These are phyloP conservation scores for Pyropia haitanensis DNA, from an alignment of 23 red algal species.

Conservation along the genomic window DNA sequence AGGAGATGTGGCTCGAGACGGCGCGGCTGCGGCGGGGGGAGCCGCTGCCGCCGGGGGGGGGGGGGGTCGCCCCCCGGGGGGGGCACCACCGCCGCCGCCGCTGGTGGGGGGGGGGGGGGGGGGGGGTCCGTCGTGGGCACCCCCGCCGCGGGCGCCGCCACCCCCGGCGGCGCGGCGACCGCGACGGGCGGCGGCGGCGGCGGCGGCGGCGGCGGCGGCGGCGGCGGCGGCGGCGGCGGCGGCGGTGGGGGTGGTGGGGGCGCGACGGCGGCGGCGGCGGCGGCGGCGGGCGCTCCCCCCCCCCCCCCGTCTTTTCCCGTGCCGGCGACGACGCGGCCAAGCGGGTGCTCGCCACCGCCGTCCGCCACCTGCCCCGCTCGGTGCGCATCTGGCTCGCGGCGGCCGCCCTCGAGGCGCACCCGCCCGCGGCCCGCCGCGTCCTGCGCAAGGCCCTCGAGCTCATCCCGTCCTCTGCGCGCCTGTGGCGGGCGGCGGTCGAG, in stretches of 20 bases:
- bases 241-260: too few relatives aligned
- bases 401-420: constrained; percentile 32
- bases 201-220: too few relatives aligned
- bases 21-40: constrained; percentile 38
- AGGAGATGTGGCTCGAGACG: constrained; percentile 85
- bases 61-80: too few relatives aligned
- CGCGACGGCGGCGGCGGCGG: too few relatives aligned
- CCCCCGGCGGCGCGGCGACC: background rate
- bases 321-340: constrained; percentile 5
- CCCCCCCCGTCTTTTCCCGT: too few relatives aligned
- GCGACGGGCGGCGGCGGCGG: background rate
- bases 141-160: background rate
- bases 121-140: too few relatives aligned
- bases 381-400: constrained; percentile 74
- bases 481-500: constrained; percentile 70
- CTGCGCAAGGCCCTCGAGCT: constrained; percentile 76
- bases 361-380: constrained; percentile 46
- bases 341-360: constrained; percentile 55
- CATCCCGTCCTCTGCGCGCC: constrained; percentile 27
- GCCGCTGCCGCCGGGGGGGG: background rate
- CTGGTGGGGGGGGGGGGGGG: too few relatives aligned
- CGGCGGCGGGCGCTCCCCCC: too few relatives aligned
- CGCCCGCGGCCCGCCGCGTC: constrained; percentile 20
- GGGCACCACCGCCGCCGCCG: too few relatives aligned
- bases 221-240: too few relatives aligned